phyloP scores from a whole-genome alignment of 164 flowering plant species.

The Cinnamomum chago region DNA sequence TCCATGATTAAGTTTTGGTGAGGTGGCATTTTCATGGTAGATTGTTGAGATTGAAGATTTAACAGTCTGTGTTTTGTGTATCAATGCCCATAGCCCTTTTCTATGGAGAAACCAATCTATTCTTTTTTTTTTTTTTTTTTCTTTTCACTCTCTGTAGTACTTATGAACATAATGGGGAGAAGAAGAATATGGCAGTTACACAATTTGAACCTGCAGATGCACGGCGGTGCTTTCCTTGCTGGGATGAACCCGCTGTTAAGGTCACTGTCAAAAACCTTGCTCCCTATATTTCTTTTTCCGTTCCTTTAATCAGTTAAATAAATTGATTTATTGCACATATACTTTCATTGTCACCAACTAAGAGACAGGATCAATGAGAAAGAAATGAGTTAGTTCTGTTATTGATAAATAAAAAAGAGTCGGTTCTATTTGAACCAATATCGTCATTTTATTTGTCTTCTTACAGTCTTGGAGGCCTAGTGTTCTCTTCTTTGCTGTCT shows the following conservation, averaged over 20 bases:
- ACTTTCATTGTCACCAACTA: not conserved
- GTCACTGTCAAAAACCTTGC: slow-evolving; percentile 22
- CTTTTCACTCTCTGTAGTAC: slow-evolving; percentile 31
- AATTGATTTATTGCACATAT: not conserved
- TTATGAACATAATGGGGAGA: slow-evolving; percentile 76
- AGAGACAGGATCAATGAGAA: not conserved
- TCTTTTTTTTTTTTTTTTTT: not conserved
- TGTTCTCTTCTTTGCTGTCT: too few relatives aligned
- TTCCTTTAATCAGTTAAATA: not conserved
- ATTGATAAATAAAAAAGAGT: too few relatives aligned
- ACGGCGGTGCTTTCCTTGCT: slow-evolving; percentile 93
- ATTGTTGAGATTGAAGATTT: not conserved
- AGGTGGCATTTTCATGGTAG: not conserved
- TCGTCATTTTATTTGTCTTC: too few relatives aligned
- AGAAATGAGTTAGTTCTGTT: not conserved
- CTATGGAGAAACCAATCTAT: not conserved
- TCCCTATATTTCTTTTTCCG: not conserved
- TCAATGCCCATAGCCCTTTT: not conserved
- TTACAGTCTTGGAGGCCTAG: too few relatives aligned
- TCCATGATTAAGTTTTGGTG: too few relatives aligned
- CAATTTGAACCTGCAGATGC: slow-evolving; percentile 98
- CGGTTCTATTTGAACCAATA: too few relatives aligned
- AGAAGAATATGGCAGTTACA: slow-evolving; percentile 95
- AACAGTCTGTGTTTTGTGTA: not conserved
- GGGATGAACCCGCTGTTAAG: slow-evolving; percentile 99